phyloP scores from a whole-genome alignment of 176 grass and related monocot genomes.

The Paspalum notatum region DNA sequence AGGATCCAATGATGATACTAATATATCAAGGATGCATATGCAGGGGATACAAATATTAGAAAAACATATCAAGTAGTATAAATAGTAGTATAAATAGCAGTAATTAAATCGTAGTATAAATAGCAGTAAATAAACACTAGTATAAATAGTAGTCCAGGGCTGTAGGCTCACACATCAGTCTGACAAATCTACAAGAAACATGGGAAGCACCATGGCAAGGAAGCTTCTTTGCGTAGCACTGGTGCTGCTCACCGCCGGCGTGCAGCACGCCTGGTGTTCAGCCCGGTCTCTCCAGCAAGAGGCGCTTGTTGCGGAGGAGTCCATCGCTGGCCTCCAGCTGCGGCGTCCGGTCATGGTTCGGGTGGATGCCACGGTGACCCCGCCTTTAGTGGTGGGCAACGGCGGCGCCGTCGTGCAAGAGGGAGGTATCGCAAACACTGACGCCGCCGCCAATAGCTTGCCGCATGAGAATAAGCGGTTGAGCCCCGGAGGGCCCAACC shows the following conservation, averaged over 20 bases:
- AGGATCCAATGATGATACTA: too few species aligned
- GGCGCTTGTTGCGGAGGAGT: too few species aligned
- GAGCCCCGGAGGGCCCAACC: too few species aligned
- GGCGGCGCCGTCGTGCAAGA: not conserved
- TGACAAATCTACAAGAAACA: not conserved
- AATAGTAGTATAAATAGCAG: too few species aligned
- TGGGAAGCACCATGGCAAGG: not conserved
- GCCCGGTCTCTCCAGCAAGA: not conserved
- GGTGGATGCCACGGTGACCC: not conserved
- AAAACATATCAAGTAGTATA: too few species aligned
- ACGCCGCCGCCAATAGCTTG: too few species aligned
- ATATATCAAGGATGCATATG: too few species aligned
- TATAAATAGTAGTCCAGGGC: not conserved
- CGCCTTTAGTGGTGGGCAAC: not conserved
- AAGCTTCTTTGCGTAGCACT: not conserved
- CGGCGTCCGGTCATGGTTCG: not conserved
- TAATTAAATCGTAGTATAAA: too few species aligned
- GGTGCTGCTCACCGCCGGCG: not conserved
- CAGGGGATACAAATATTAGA: too few species aligned
- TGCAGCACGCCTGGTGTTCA: slow-evolving; percentile 2
- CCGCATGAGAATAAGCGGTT: too few species aligned
- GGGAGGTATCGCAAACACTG: too few species aligned
- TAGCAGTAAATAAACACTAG: too few species aligned
- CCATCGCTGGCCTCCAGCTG: not conserved
- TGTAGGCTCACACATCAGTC: not conserved